Evolutionary conservation across 2,329 filamentous ascomycete species (phyloP).

Genomic region (Coniochaeta hoffmannii): DNA sequence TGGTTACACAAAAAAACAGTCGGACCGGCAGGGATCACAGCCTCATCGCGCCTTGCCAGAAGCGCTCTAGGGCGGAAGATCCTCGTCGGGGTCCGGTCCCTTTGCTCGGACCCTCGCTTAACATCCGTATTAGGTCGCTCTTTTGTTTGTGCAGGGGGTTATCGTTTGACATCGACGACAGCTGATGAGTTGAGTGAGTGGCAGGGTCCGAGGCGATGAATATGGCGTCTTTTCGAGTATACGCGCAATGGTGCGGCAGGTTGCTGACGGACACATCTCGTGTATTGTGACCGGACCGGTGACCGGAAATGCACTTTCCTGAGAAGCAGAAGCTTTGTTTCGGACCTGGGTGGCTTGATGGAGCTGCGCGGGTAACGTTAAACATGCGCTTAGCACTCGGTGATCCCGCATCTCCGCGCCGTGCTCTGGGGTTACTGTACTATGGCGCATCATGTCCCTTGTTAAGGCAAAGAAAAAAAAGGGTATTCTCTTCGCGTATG

Average conservation of each 20-base stretch:
- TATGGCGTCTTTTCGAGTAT: neutral
- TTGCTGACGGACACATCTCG: neutral
- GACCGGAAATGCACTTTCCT: neutral
- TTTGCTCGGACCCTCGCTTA: neutral
- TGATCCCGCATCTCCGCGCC: neutral
- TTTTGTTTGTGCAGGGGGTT: neutral
- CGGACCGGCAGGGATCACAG: neutral
- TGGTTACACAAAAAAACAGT: conserved; percentile 1
- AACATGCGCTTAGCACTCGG: neutral
- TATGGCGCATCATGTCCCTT: neutral
- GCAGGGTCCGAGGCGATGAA: neutral
- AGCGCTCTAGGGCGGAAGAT: conserved; percentile 1
- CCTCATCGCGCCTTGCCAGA: neutral
- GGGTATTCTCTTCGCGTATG: neutral
- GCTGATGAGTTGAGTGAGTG: neutral
- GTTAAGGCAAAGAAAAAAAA: neutral
- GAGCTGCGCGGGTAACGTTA: neutral
- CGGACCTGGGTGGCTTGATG: neutral
- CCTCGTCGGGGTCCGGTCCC: neutral
- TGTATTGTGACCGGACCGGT: neutral
- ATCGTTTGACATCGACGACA: neutral
- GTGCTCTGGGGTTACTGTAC: neutral
- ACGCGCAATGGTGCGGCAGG: neutral
- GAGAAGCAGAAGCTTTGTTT: neutral
- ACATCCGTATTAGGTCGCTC: neutral